Base-by-base conservation (phyloP, 441 rosid genomes). In the Oxalis stricta region DNA sequence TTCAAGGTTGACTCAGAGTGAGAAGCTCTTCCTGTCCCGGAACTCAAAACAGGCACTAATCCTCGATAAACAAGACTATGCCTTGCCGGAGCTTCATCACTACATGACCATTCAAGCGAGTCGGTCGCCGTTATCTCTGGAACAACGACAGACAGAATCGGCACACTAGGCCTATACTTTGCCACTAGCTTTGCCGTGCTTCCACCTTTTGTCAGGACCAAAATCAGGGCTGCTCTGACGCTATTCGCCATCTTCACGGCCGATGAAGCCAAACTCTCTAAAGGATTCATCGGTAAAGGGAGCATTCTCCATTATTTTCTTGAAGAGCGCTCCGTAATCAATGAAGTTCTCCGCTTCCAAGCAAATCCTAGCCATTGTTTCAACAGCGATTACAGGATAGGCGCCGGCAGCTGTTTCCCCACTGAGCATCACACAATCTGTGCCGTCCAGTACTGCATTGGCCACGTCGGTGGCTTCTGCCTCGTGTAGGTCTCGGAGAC, bases 391-490 rank as follows among this genome's bases (percentile, higher is more conserved):
- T 10, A 65, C 78, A 5, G 83, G 87, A 51, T 79, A 71, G 11
- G 70, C 65, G 46, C 87, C 78, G 5, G 83, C 87, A 15, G 88
- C 84, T 5, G 79, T 76, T 55, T 79, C 88, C n/a, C 88, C 84
- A 18, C 78, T 70, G 4, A 79, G 78, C 88, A 79, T 79, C 43
- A 79, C 88, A 26, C 78, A 75, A 30, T 79, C 88, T 1, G 79
- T 68, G 3, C 88, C 84, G 5, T 79, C 84, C 5, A 75, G 74
- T 50, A 76, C 88, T 33, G 88, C 84, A 55, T 75, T 79, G 12
- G 84, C 88, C 30, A 79, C 80, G 47, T 79, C 88, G 0, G 88
- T 75, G 7, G 78, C 83, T 63, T 79, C 88, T 0, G 84, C 88
- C n/a, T 41, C 88, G 58, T 10, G 84, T 76, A 4, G 88, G 84